Evolutionary conservation across 2,329 filamentous ascomycete genomes (phyloP), one percentile per base, ranked within the genome.

Genomic region (Emergomyces orientalis): DNA sequence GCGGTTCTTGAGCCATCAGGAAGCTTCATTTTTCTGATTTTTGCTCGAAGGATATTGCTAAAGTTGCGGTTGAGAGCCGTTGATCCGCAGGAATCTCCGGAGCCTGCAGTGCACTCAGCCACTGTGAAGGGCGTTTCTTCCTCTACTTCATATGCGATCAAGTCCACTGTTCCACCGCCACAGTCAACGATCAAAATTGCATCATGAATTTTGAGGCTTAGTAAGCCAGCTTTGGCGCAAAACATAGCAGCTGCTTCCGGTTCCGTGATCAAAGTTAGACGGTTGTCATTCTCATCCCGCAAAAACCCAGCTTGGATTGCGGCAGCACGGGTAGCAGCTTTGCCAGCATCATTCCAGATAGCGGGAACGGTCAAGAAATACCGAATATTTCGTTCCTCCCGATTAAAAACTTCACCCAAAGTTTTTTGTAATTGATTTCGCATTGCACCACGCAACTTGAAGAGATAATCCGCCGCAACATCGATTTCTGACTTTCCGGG

Each of bases 11-110:
- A 97, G 56, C 92, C 93, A 73, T 97, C 93, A 1, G 94, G 92
- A 55, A 99, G 82, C 79, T 97, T 97, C 94, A 97, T 97, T 82
- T 97, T 97, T 69, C 93, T 85, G 71, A 99, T 97, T 82, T 97
- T 97, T 65, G 93, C 95, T 61, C 94, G 88, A 59, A 97, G 81
- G 69, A 99, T 97, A 78, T 97, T 97, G 79, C 91, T 96, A 74
- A 97, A 99, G 77, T 97, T 97, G 65, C 94, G 87, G 78, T 99
- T 99, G 61, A 99, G 84, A 0, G 94, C 94, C 0, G 94, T 97
- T n/a, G 93, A 97, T 71, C 94, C 94, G 74, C 94, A 97, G 27
- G 93, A 97, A 76, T 97, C 94, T 75, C 94, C 94, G 60, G 93
- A 97, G 64, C 94, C 94, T 66, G 93, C 92, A 62, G 94, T 99